Evolutionary conservation across 163 green algal genomes (phyloP).

Genomic region (Scenedesmus sp.): DNA sequence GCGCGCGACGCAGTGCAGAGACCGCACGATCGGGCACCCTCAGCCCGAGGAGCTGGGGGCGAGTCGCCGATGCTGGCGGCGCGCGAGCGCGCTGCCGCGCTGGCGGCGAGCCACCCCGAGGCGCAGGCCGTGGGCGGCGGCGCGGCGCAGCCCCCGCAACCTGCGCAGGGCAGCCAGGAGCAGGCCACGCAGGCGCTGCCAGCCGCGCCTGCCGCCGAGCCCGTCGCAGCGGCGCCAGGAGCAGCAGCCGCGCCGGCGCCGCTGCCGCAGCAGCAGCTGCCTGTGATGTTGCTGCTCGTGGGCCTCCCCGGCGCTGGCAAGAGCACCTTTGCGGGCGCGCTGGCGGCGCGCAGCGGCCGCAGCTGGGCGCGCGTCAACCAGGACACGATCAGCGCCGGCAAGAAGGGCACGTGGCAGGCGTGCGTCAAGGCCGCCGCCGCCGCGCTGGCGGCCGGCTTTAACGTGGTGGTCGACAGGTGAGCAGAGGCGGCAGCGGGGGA

Average conservation of each 20-base stretch:
- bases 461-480: constrained; percentile 37
- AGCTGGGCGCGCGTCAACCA: constrained; percentile 32
- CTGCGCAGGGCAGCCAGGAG: not conserved
- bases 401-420: constrained; percentile 1
- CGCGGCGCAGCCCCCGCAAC: no score
- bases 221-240: not conserved
- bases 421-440: constrained; percentile 14
- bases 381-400: constrained; percentile 19
- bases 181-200: not conserved
- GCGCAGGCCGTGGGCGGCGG: no score
- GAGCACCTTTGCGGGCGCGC: constrained; percentile 9
- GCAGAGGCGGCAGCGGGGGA: not conserved
- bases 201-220: not conserved
- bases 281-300: constrained; percentile 21
- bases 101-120: no score
- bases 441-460: constrained; percentile 10
- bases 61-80: no score
- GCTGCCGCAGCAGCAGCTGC: constrained; percentile 1
- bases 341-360: not conserved
- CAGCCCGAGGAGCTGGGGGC: no score
- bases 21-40: no score
- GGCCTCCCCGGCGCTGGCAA: constrained; percentile 30
- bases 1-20: no score
- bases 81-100: no score
- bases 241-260: constrained; percentile 1